These are phyloP conservation scores for Byssothecium circinans DNA, from an alignment of 2,329 filamentous ascomycete species.

Conservation along the genomic window DNA sequence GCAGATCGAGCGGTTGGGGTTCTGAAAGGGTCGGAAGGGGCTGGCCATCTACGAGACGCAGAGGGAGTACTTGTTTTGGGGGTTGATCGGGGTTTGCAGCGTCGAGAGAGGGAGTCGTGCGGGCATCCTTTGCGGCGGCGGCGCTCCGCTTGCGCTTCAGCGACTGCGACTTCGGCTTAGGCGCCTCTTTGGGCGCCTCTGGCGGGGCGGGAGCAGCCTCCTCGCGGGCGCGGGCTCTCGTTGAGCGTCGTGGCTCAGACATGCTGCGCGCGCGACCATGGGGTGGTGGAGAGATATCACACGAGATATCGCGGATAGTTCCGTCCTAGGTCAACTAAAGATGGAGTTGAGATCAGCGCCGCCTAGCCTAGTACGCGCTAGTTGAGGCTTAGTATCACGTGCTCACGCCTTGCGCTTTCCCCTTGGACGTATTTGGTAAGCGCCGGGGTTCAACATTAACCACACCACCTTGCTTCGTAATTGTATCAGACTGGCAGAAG, in stretches of 20 bases:
- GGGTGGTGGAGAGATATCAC: no score
- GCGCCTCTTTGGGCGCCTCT: conserved; percentile 31
- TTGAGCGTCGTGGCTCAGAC: conserved; percentile 42
- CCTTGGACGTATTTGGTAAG: neutral
- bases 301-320: no score
- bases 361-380: neutral
- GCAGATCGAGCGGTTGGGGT: conserved; percentile 65
- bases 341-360: no score
- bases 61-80: conserved; percentile 54
- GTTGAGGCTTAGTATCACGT: neutral
- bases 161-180: conserved; percentile 20
- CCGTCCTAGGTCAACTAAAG: no score
- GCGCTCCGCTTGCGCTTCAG: conserved; percentile 39
- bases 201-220: conserved; percentile 29
- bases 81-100: conserved; percentile 16
- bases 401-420: neutral
- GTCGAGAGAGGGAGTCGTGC: conserved; percentile 19
- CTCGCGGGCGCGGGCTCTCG: conserved; percentile 39
- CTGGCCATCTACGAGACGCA: conserved; percentile 64
- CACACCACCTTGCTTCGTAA: neutral
- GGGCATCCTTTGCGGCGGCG: conserved; percentile 22
- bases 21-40: conserved; percentile 71
- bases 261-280: conserved; percentile 17
- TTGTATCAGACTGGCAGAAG: neutral
- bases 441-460: neutral